These are phyloP conservation scores for Fusarium penzigii DNA, from an alignment of 2,329 filamentous ascomycete genomes.

Conservation along the genomic window DNA sequence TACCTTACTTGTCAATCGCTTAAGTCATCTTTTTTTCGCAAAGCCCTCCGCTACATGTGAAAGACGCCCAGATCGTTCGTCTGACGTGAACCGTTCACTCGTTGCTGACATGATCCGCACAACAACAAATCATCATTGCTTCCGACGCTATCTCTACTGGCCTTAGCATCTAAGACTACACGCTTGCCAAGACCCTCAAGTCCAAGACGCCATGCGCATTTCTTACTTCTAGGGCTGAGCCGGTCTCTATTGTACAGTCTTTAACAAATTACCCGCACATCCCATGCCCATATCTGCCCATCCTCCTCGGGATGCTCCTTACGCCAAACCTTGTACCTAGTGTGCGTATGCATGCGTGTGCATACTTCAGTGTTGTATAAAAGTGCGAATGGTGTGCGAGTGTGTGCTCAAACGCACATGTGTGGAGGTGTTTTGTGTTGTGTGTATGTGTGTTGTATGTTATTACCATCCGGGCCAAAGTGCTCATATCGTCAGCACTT, in stretches of 20 bases:
- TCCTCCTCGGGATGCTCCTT: constrained; percentile 11
- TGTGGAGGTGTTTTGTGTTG: not conserved
- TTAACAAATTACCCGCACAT: constrained; percentile 23
- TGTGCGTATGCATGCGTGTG: not conserved
- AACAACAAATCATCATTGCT: not conserved
- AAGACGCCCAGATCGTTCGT: not conserved
- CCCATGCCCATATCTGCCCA: constrained; percentile 16
- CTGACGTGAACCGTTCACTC: too few relatives aligned
- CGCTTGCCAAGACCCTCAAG: constrained; percentile 4
- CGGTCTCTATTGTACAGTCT: constrained; percentile 33
- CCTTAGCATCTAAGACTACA: not conserved
- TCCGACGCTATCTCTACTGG: not conserved
- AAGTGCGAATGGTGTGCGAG: not conserved
- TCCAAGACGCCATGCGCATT: constrained; percentile 29
- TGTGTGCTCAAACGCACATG: not conserved
- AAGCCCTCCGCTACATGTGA: too few relatives aligned
- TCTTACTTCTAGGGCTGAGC: constrained; percentile 27
- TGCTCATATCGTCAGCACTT: constrained; percentile 31
- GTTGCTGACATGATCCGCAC: too few relatives aligned
- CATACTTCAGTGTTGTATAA: not conserved
- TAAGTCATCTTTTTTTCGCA: too few relatives aligned
- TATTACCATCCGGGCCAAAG: constrained; percentile 5
- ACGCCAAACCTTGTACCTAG: constrained; percentile 7
- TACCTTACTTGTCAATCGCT: not conserved
- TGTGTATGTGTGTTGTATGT: not conserved